Evolutionary conservation across 257 asterid species (phyloP), one percentile per base, ranked within the genome.

Genomic region (Cynanchum wilfordii): DNA sequence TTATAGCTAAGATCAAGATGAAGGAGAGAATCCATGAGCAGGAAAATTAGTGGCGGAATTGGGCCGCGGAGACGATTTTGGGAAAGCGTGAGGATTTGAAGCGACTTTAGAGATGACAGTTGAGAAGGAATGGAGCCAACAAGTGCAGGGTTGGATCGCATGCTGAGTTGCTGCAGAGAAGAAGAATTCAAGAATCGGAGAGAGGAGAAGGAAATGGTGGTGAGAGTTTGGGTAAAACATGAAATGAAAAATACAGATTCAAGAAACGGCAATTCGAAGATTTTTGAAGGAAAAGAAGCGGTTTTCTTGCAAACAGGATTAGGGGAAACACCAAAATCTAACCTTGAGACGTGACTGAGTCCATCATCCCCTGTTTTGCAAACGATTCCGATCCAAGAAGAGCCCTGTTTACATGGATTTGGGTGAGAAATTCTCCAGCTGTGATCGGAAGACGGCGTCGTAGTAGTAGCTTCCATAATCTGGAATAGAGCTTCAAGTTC

Each of bases 1-100:
- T 92, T 92, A 63, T 92, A 92, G 86, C 97, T 92, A 67, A 92
- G 71, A 71, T 92, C 97, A 67, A 92, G 87, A 78, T 89, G 97
- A 0, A 89, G 33, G 16, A 92, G 92, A 42, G 89, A 79, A 75
- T 56, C 70, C 68, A 7, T 8, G 47, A 87, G 55, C 22, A 70
- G 63, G 78, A 88, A 86, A 64, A 89, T 74, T 63, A 75, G 76
- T 13, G n/a, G 76, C 0, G 95, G 96, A 73, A 92, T 81, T 55
- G 25, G 36, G 0, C 95, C 97, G 6, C 81, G 54, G 1, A 92
- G 82, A 68, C n/a, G 67, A 90, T 92, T 92, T 42, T 89, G 95
- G 2, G 96, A 88, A 82, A 92, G 75, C 62, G 96, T 89, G 78
- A 92, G 93, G 73, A 92, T 83, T 75, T 88, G 89, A 24, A 92